These are phyloP conservation scores for Phytophthora multivora DNA, from an alignment of 352 stramenopile species.

Conservation along the genomic window DNA sequence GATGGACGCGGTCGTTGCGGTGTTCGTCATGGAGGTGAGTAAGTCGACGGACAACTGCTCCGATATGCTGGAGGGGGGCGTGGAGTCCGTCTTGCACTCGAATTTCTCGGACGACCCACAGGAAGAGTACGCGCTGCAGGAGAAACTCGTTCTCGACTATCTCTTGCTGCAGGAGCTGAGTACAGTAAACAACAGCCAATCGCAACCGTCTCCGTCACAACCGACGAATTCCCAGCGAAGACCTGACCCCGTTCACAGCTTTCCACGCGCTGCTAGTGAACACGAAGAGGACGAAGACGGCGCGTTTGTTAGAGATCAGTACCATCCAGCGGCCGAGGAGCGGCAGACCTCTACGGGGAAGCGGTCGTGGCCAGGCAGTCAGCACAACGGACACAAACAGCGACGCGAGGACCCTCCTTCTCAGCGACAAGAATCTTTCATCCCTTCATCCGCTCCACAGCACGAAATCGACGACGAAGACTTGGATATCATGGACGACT, in stretches of 20 bases:
- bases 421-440: slow-evolving; percentile 6
- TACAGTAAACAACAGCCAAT: slow-evolving; percentile 23
- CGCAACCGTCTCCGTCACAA: slow-evolving; percentile 14
- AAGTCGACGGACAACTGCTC: slow-evolving; percentile 69
- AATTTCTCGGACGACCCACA: slow-evolving; percentile 66
- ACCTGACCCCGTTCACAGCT: slow-evolving; percentile 10
- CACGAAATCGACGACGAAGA: slow-evolving; percentile 23
- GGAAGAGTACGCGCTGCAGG: slow-evolving; percentile 69
- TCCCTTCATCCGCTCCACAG: slow-evolving; percentile 2
- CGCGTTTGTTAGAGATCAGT: slow-evolving; percentile 25
- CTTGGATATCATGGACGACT: slow-evolving; percentile 31
- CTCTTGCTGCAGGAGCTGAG: slow-evolving; percentile 64
- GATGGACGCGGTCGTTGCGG: slow-evolving; percentile 78
- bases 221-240: background rate
- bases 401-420: slow-evolving; percentile 8
- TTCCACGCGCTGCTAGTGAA: slow-evolving; percentile 8
- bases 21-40: slow-evolving; percentile 82
- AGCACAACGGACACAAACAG: slow-evolving; percentile 13
- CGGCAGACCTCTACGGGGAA: slow-evolving; percentile 6
- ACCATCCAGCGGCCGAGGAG: slow-evolving; percentile 11
- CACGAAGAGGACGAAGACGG: slow-evolving; percentile 22
- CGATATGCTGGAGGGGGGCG: slow-evolving; percentile 53
- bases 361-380: slow-evolving; percentile 9
- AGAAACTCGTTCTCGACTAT: slow-evolving; percentile 73
- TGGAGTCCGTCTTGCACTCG: slow-evolving; percentile 72